Evolutionary conservation across 2,329 filamentous ascomycete species (phyloP), one percentile per base, ranked within the genome.

Genomic region (Nemania serpens): DNA sequence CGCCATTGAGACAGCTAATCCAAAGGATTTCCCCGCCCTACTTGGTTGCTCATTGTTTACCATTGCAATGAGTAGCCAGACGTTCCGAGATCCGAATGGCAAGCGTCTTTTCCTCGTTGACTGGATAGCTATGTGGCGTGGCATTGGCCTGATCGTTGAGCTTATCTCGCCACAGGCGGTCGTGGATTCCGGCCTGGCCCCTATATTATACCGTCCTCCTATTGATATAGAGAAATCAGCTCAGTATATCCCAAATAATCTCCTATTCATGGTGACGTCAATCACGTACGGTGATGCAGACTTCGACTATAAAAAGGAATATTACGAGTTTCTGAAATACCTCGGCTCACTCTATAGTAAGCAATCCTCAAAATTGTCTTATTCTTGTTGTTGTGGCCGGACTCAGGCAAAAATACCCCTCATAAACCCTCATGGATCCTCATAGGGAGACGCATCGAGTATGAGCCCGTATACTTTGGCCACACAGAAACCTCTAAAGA

Each of bases 91-190:
- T n/a, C 70, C 74, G 0, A 75, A 79, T 49, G 70, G 71, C 17
- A 76, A 74, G 46, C 76, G 77, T 1, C 75, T 85, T 2, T 84
- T 80, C 66, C 78, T 85, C 33, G 70, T 85, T 46, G 79, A 85
- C 68, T 86, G 84, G 83, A 81, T 85, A 72, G 66, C 79, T 2
- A 75, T 86, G 12, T 86, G 83, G 82, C 75, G 78, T 10, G 83
- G 83, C 10, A 84, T 81, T 25, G 76, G 81, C 33, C 69, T 82
- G 15, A 81, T 85, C 33, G 73, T 84, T 41, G 72, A 79, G 0
- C 61, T 81, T 12, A 74, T 77, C 41, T 66, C 69, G 1, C 70
- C 72, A 0, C 62, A 69, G 9, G 66, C 61, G 1, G 65, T 78
- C 2, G 66, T 73, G 49, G 70, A 77, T 2, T 78, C 80, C 0